Conservation (phyloP, 2,329 filamentous ascomycete species). For the Colletotrichum tropicicola region DNA sequence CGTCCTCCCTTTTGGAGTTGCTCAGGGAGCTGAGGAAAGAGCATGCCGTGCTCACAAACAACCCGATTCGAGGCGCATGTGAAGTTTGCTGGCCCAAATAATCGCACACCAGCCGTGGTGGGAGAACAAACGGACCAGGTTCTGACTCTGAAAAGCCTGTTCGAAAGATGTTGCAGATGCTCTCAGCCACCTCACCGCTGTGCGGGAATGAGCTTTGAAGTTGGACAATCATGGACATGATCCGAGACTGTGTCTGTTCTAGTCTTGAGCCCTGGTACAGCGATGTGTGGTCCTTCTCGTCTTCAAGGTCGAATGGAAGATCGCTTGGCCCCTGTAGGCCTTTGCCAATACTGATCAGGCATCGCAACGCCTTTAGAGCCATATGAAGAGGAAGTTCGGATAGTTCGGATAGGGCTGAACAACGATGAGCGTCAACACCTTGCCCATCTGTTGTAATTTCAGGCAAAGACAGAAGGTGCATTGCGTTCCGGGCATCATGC, state of each 20-base stretch:
- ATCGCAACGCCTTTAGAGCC: constrained; percentile 68
- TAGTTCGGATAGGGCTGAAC: constrained; percentile 1
- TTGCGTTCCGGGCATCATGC: constrained; percentile 53
- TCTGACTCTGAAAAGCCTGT: constrained; percentile 79
- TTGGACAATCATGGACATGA: constrained; percentile 56
- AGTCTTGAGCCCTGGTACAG: constrained; percentile 35
- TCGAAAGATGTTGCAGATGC: constrained; percentile 75
- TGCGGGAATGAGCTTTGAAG: constrained; percentile 61
- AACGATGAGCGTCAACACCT: constrained; percentile 12
- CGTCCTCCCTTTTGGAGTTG: constrained; percentile 51
- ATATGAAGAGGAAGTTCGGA: constrained; percentile 59
- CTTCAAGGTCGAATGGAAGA: constrained; percentile 72
- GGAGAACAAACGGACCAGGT: constrained; percentile 81
- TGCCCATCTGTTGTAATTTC: constrained; percentile 35
- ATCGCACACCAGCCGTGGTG: constrained; percentile 70
- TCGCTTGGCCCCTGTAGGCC: constrained; percentile 77
- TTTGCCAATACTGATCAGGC: constrained; percentile 75
- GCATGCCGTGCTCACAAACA: constrained; percentile 76
- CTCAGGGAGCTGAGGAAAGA: constrained; percentile 72
- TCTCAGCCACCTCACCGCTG: constrained; percentile 75
- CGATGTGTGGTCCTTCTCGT: constrained; percentile 42
- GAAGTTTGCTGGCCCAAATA: constrained; percentile 69
- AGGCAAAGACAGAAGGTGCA: constrained; percentile 38
- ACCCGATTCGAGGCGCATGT: constrained; percentile 72
- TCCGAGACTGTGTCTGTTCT: constrained; percentile 51